Percentiles rank a stretch among this genome's conserved stretches.
Evolutionary conservation across 805 yeast genomes (phyloP).

Genomic region (Saccharomycopsis oosterbeekiorum): DNA sequence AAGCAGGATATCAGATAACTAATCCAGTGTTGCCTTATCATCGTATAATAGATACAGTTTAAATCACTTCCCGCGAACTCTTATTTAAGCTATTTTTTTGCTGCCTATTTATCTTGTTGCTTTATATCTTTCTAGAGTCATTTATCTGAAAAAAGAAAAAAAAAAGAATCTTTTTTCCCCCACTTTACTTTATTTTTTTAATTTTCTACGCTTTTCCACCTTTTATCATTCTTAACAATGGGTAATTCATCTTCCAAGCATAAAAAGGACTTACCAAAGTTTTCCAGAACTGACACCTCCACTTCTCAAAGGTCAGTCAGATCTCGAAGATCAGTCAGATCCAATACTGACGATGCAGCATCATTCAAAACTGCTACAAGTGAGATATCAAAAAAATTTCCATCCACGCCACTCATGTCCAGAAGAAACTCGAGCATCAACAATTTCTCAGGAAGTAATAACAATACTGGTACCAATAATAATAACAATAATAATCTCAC

Average conservation of each 20-base stretch:
- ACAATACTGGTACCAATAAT: background rate
- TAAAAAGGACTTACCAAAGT: constrained; percentile 29
- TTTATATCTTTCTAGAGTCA: no score
- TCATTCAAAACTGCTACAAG: constrained; percentile 26
- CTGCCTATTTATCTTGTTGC: background rate
- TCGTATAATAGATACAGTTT: no score
- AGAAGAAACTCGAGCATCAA: constrained; percentile 20
- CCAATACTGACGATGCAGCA: constrained; percentile 24
- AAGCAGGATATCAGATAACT: no score
- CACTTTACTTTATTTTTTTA: background rate
- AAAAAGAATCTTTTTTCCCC: no score
- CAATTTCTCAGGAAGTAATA: constrained; percentile 1
- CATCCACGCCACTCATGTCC: constrained; percentile 10
- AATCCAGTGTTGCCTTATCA: no score
- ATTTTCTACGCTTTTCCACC: background rate
- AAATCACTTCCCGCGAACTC: no score
- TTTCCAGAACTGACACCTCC: constrained; percentile 46
- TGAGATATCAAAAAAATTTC: constrained; percentile 20
- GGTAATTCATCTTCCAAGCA: constrained; percentile 45
- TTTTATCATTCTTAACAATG: constrained; percentile 25
- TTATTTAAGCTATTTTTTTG: no score
- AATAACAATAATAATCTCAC: constrained; percentile 10
- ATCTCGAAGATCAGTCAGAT: constrained; percentile 26
- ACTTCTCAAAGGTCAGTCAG: constrained; percentile 35
- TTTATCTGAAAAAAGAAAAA: no score